Base-by-base conservation (phyloP, 257 asterid species). In the Fraxinus americana region DNA sequence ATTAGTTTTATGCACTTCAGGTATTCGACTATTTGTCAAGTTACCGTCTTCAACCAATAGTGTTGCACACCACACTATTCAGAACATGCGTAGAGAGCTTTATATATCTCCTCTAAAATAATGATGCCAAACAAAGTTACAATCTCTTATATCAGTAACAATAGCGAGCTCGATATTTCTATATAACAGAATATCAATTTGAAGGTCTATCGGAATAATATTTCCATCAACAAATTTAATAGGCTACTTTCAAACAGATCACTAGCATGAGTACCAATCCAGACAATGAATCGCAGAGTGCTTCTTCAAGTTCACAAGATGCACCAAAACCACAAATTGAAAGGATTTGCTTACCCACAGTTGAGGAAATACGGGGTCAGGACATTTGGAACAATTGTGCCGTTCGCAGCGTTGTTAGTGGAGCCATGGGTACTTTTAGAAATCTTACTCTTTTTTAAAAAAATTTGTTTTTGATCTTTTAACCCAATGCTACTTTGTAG, bases 331-430 rank as follows among this genome's bases (percentile, higher is more conserved):
- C 95, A 29, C 77, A 80, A 45, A 75, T 90, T 16, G 94, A 93
- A 77, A 91, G 94, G 59, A 86, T 93, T 67, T 92, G 81, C 66
- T 69, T 91, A 83, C 97, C 98, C 41, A 86, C 98, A 0, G 54
- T 89, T 41, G 98, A 95, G 81, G 99, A 95, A 85, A 81, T 95
- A 29, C 88, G 87, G 25, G 99, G 98, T 71, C 99, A 95, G 77
- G 98, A 95, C 79, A 92, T 92, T 82, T 94, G 97, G 97, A 94
- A 92, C 77, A 92, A 92, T 71, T 95, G 99, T 78, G 97, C 92
- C 63, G 97, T 92, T 10, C 97, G 97, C 10, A 91, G 97, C 71
- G 93, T 95, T 65, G 90, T 88, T 50, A 95, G 99, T 72, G 99
- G 99, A 67, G 94, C 92, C 32, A 90, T 95, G 99, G 99, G 98